Evolutionary conservation across 306 rosid genomes (phyloP).

Genomic region (Lathyrus sativus): DNA sequence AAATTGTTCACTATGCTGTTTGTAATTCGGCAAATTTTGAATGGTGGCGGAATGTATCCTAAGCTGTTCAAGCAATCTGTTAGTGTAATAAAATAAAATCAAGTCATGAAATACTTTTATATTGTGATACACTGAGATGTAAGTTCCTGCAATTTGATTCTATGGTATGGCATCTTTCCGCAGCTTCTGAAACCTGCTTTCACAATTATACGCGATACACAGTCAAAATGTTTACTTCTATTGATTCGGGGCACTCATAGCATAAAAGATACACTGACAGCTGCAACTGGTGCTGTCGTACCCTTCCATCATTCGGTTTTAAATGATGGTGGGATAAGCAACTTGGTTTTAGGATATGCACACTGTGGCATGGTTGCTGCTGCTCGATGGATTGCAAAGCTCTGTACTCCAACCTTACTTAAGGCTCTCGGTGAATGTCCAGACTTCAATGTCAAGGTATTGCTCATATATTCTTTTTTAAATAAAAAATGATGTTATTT

Average conservation of each 20-base stretch:
- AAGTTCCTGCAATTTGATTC: constrained; percentile 33
- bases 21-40: not conserved
- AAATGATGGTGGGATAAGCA: constrained; percentile 95
- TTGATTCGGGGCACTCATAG: constrained; percentile 97
- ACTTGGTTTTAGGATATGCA: constrained; percentile 92
- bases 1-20: not conserved
- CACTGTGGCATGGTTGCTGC: constrained; percentile 99
- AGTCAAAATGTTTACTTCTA: constrained; percentile 82
- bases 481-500: not conserved
- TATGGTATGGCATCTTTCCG: constrained; percentile 38
- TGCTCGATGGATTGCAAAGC: constrained; percentile 98
- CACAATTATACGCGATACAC: constrained; percentile 72
- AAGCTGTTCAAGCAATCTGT: constrained; percentile 25
- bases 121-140: not conserved
- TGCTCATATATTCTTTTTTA: not conserved
- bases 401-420: constrained; percentile 76
- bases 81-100: not conserved
- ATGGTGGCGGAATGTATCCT: constrained; percentile 19
- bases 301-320: constrained; percentile 94
- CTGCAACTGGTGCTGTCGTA: constrained; percentile 94
- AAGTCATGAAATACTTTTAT: not conserved
- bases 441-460: constrained; percentile 77
- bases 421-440: constrained; percentile 80
- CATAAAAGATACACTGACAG: constrained; percentile 95
- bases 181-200: constrained; percentile 98